Conservation (phyloP, 2,329 filamentous ascomycete species). For the Exophiala sideris region DNA sequence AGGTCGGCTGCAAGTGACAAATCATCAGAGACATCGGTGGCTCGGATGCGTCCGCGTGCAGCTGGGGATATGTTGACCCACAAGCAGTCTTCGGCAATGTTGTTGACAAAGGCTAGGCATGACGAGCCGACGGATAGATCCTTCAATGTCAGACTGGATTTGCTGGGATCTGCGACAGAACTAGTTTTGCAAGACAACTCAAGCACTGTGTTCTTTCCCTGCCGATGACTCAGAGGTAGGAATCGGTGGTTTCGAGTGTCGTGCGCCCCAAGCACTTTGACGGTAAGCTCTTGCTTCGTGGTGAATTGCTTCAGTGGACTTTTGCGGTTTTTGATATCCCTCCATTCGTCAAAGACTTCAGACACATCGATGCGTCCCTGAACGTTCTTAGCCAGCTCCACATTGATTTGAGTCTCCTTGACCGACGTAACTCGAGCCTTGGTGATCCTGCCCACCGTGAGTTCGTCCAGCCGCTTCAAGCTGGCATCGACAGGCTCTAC, state of each 20-base stretch:
- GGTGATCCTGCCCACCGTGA: slow-evolving; percentile 67
- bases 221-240: slow-evolving; percentile 82
- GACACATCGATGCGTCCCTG: slow-evolving; percentile 93
- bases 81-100: slow-evolving; percentile 71
- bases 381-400: slow-evolving; percentile 79
- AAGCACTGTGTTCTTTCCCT: slow-evolving; percentile 72
- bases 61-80: slow-evolving; percentile 91
- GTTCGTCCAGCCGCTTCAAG: slow-evolving; percentile 65
- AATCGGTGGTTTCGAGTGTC: slow-evolving; percentile 88
- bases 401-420: slow-evolving; percentile 89
- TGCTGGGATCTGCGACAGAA: slow-evolving; percentile 49
- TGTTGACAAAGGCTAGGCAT: slow-evolving; percentile 86
- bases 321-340: slow-evolving; percentile 79
- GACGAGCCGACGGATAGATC: slow-evolving; percentile 68
- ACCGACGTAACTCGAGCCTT: slow-evolving; percentile 78
- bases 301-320: slow-evolving; percentile 73
- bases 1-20: slow-evolving; percentile 74
- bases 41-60: slow-evolving; percentile 76
- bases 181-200: slow-evolving; percentile 81
- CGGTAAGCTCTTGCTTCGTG: slow-evolving; percentile 66
- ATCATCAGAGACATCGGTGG: slow-evolving; percentile 84
- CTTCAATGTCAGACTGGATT: slow-evolving; percentile 66
- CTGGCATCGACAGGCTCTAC: slow-evolving; percentile 63
- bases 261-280: slow-evolving; percentile 80
- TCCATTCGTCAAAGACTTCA: slow-evolving; percentile 83